Evolutionary conservation across 805 yeast genomes (phyloP).

Genomic region (Starmera quercuum): DNA sequence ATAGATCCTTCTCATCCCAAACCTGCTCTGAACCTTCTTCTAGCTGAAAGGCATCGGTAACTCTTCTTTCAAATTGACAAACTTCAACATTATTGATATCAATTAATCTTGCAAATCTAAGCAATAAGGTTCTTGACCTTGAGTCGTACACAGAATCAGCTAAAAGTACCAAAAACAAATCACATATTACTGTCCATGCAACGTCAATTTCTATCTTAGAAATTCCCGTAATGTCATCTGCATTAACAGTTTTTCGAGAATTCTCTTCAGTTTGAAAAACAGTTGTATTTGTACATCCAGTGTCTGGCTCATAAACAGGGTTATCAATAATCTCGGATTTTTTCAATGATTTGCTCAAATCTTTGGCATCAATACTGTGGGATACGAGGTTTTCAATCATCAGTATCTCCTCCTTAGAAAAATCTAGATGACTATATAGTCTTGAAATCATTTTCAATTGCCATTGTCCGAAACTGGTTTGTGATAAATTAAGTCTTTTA

Average conservation of each 20-base stretch:
- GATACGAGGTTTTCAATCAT: constrained; percentile 84
- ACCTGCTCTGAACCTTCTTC: constrained; percentile 75
- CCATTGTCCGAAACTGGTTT: constrained; percentile 82
- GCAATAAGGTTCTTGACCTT: constrained; percentile 74
- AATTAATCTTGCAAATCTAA: constrained; percentile 57
- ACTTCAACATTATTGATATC: constrained; percentile 61
- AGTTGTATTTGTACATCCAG: constrained; percentile 6
- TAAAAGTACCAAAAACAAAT: constrained; percentile 69
- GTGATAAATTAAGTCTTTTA: constrained; percentile 55
- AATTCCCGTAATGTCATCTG: constrained; percentile 27
- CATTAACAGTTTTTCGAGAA: constrained; percentile 1
- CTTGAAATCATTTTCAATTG: constrained; percentile 62
- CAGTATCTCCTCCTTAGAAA: constrained; percentile 62
- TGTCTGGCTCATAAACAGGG: constrained; percentile 30
- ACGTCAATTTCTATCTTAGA: constrained; percentile 56
- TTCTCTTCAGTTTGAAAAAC: constrained; percentile 10
- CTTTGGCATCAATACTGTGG: constrained; percentile 74
- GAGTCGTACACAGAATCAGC: constrained; percentile 86
- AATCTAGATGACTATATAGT: constrained; percentile 74
- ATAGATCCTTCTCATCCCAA: constrained; percentile 64
- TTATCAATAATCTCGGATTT: constrained; percentile 43
- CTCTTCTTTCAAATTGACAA: constrained; percentile 81
- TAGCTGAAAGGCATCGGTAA: constrained; percentile 84
- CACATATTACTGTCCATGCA: constrained; percentile 92
- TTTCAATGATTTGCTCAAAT: constrained; percentile 58